Percentiles rank a stretch among this genome's conserved stretches.
Evolutionary conservation across 805 yeast species (phyloP).

Genomic region (Tanozyma kutaoensis): DNA sequence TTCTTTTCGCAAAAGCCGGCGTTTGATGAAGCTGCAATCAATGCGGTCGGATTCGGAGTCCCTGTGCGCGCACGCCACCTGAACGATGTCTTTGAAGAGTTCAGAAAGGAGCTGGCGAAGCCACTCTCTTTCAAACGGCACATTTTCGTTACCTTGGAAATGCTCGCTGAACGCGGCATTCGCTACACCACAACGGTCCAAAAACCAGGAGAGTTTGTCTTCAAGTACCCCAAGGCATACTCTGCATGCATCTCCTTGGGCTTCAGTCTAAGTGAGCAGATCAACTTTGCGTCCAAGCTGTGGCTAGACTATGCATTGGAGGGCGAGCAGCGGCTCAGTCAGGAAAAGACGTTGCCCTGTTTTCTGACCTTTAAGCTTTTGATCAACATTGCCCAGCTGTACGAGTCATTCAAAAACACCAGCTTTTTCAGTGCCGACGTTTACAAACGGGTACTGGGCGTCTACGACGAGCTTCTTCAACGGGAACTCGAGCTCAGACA

Average conservation of each 20-base stretch:
- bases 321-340: conserved; percentile 37
- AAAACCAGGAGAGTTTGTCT: conserved; percentile 45
- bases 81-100: conserved; percentile 41
- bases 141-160: conserved; percentile 34
- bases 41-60: too few relatives aligned
- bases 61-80: too few relatives aligned
- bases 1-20: too few relatives aligned
- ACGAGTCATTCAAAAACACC: conserved; percentile 14
- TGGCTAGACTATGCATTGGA: conserved; percentile 42
- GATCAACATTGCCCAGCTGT: conserved; percentile 29
- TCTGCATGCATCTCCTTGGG: conserved; percentile 42
- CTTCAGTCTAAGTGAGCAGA: conserved; percentile 40
- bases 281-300: conserved; percentile 38
- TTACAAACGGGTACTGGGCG: conserved; percentile 14
- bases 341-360: conserved; percentile 35
- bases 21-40: too few relatives aligned
- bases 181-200: conserved; percentile 35
- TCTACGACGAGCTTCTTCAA: conserved; percentile 19
- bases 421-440: conserved; percentile 20
- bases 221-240: conserved; percentile 45
- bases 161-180: conserved; percentile 35
- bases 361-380: conserved; percentile 39
- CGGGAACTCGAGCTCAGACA: conserved; percentile 32
- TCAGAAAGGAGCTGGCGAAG: conserved; percentile 12
- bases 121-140: conserved; percentile 13